phyloP scores from a whole-genome alignment of 805 yeast species.

The Myxozyma mucilagina region DNA sequence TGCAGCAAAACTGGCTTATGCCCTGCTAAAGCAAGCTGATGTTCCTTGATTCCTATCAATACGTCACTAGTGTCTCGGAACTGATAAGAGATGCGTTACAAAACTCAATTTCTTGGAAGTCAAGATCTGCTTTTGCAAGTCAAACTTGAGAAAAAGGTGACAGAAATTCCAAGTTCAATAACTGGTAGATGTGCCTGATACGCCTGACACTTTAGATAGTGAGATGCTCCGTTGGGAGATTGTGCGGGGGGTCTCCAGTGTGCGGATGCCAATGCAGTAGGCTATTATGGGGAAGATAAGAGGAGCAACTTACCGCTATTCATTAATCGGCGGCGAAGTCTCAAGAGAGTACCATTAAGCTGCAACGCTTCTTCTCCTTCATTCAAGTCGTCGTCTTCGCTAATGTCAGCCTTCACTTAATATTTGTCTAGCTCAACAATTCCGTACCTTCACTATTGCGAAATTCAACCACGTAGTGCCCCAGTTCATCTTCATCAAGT shows the following conservation, averaged over 20 bases:
- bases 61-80: too few species aligned
- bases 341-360: background rate
- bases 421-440: constrained; percentile 19
- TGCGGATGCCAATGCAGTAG: background rate
- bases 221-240: background rate
- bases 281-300: constrained; percentile 12
- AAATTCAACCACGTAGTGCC: constrained; percentile 4
- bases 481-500: constrained; percentile 20
- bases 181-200: background rate
- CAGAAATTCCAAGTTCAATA: too few species aligned
- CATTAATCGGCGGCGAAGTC: constrained; percentile 2
- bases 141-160: too few species aligned
- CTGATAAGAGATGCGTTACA: too few species aligned
- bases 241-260: background rate
- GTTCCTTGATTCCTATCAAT: too few species aligned
- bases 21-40: too few species aligned
- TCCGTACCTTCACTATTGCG: constrained; percentile 11
- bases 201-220: background rate
- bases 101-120: too few species aligned
- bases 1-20: background rate
- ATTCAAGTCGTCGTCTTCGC: constrained; percentile 7
- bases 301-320: constrained; percentile 6
- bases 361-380: background rate
- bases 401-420: constrained; percentile 11
- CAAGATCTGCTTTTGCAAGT: too few species aligned